Evolutionary conservation across 768 basidiomycete species (phyloP), one percentile per base, ranked within the genome.

Genomic region (Ramaria sp.): DNA sequence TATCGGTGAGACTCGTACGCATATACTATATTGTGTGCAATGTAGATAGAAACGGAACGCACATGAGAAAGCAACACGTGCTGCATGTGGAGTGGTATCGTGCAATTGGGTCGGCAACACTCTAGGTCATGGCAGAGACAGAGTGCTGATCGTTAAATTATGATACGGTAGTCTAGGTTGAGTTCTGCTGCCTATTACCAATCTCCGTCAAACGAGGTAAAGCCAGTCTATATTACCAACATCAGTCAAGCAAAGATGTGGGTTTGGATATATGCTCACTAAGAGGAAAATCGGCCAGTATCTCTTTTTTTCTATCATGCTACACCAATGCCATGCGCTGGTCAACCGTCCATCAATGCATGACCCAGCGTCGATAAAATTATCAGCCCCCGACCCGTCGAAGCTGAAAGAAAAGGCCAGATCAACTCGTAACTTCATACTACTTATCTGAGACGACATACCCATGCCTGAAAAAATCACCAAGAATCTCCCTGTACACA

Each of bases 241-340:
- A 17, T 37, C 33, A 27, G 30, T 30, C 10, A 6, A 13, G n/a
- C 5, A 9, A 19, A 12, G 37, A 47, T 13, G 27, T 33, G 48
- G 5, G 27, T 27, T 56, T 30, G 47, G 7, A 34, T 47, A 27
- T 5, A 37, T 34, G 88, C 88, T 86, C 47, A 81, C 79, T 53
- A 92, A 71, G 59, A 91, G 70, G 68, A 91, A 91, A 20, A 89
- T 72, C 6, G 79, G 82, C 73, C 91, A 90, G 66, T 82, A 92
- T 50, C 82, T 74, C 72, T 92, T 92, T 74, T 91, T 92, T 74
- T 91, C 90, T 62, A 92, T 68, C 47, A 75, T 77, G 50, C 83
- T 82, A 71, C 90, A 92, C 90, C 90, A 92, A 66, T 92, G 90
- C 90, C 90, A 92, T 4, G 90, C 90, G 67, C 88, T 90, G 31